Evolutionary conservation across 2,329 filamentous ascomycete genomes (phyloP), one percentile per base, ranked within the genome.

Genomic region (Botrytis deweyae): DNA sequence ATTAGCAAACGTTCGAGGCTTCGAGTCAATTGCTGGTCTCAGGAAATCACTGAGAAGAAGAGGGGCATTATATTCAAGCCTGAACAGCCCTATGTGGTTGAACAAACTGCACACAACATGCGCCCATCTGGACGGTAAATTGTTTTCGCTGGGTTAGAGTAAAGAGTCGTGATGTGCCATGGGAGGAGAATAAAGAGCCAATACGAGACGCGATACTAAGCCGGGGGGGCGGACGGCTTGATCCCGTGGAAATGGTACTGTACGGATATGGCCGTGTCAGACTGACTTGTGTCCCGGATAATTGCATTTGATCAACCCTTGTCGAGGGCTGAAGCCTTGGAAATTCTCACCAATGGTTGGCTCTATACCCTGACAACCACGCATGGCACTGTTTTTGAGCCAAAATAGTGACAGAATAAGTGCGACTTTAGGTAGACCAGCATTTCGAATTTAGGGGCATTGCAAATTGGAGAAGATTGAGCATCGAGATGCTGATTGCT

Each of bases 231-330:
- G 49, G 49, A 42, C 49, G 66, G 66, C 66, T 68, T 68, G 66
- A 68, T 68, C 66, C 66, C 49, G 66, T 68, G 49, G 66, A 68
- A 58, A 68, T 68, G 66, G 66, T 68, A 42, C 49, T 68, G 49
- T 68, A 68, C 49, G 49, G 66, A 68, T 68, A 58, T 58, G 36
- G 66, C 49, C 36, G 49, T 58, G 49, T 25, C 66, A 58, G 36
- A 44, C 42, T 64, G 42, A 38, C 36, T 68, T 46, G 22, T 29
- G 44, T 40, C n/a, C 44, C 44, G 64, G 44, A 38, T 66, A 25
- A 49, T 66, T 68, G 66, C 49, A 68, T 68, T 58, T 42, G 36
- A 68, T 58, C 29, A 55, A 58, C 66, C 66, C 49, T 58, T 42
- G 61, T 63, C 36, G 61, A 63, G 61, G 36, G 65, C 64, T 67